Conservation (phyloP, 129 eudicot species). For the Smallanthus sonchifolius region DNA sequence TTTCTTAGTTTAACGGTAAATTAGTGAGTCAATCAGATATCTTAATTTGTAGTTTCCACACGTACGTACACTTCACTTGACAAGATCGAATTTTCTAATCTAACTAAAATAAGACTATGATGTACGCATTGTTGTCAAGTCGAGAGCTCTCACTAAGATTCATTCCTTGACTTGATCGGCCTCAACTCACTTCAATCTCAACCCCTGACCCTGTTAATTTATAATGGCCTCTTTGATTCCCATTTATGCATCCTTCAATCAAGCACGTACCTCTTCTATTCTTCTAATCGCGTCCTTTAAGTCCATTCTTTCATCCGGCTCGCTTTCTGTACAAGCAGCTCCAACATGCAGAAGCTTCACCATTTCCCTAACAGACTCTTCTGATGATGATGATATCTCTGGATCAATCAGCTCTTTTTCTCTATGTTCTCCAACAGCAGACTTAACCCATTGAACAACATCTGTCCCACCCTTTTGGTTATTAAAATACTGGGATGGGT, state of each 20-base stretch:
- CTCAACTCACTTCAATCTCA: background rate
- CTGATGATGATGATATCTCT: constrained; percentile 32
- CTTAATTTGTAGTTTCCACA: too few relatives aligned
- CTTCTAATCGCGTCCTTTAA: background rate
- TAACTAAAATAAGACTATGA: background rate
- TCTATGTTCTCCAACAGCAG: constrained; percentile 49
- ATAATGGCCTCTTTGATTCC: too few relatives aligned
- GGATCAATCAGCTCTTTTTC: constrained; percentile 61
- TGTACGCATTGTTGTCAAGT: background rate
- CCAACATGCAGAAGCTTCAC: background rate
- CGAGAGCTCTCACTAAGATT: background rate
- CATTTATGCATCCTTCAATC: background rate
- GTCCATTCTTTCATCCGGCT: background rate
- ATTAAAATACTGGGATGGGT: constrained; percentile 68
- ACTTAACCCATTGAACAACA: constrained; percentile 65
- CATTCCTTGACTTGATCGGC: background rate
- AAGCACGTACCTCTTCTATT: background rate
- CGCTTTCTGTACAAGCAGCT: background rate
- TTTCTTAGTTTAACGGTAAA: too few relatives aligned
- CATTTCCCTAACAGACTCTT: background rate
- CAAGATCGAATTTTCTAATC: background rate
- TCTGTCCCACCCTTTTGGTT: constrained; percentile 76
- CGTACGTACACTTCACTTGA: too few relatives aligned
- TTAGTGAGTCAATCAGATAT: too few relatives aligned
- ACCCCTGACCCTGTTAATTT: background rate